phyloP scores from a whole-genome alignment of 306 rosid species.

The Malus sieversii region DNA sequence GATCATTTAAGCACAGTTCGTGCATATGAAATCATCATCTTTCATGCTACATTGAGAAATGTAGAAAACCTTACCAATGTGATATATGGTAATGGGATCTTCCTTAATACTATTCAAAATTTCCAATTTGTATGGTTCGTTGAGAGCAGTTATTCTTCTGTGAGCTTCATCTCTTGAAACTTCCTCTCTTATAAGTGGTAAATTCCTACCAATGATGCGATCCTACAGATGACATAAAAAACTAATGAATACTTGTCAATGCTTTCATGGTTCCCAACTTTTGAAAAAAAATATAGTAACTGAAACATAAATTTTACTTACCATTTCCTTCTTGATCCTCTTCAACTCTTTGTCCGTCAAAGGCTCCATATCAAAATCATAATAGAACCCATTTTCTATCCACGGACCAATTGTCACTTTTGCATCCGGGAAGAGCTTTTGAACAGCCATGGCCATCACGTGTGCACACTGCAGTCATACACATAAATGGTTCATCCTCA shows the following conservation, averaged over 20 bases:
- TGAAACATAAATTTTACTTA: conserved; percentile 16
- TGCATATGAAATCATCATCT: background rate
- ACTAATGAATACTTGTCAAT: conserved; percentile 18
- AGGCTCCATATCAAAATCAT: conserved; percentile 85
- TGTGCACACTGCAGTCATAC: conserved; percentile 72
- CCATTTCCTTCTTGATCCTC: conserved; percentile 94
- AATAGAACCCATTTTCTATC: conserved; percentile 93
- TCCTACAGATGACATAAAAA: conserved; percentile 47
- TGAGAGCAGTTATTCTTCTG: conserved; percentile 66
- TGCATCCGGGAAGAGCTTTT: conserved; percentile 82
- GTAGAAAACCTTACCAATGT: conserved; percentile 59
- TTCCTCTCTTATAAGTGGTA: conserved; percentile 90
- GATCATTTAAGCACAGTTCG: background rate
- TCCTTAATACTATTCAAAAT: conserved; percentile 88
- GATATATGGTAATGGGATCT: conserved; percentile 82
- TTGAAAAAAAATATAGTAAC: background rate
- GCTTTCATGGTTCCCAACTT: background rate
- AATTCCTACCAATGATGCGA: conserved; percentile 63
- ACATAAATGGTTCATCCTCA: conserved; percentile 12
- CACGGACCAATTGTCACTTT: conserved; percentile 98
- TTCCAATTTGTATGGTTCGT: conserved; percentile 92
- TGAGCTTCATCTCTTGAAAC: conserved; percentile 88
- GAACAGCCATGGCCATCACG: conserved; percentile 99
- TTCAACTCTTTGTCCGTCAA: conserved; percentile 85
- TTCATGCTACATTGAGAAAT: background rate